These are phyloP conservation scores for Chlamydomonas schloesseri DNA, from an alignment of 139 green algal species.

Conservation along the genomic window DNA sequence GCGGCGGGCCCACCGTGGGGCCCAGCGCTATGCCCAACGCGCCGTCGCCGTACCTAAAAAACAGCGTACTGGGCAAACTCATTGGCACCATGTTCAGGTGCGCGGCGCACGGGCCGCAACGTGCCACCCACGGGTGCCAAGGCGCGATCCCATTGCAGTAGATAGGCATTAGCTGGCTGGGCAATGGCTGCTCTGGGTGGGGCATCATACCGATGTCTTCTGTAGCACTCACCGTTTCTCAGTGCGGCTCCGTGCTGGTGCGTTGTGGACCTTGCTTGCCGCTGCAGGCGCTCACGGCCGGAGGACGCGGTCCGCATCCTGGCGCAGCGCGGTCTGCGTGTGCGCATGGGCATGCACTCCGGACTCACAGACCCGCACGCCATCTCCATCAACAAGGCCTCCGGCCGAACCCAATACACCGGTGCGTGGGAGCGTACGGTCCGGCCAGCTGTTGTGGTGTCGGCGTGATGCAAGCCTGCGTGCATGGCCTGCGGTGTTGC, in stretches of 20 bases:
- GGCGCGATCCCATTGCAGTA: no score
- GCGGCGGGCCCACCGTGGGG: not conserved
- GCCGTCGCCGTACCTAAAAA: not conserved
- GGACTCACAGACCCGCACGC: not conserved
- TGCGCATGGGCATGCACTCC: conserved; percentile 44
- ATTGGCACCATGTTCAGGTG: conserved; percentile 33
- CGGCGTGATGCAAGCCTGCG: no score
- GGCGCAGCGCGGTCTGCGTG: conserved; percentile 22
- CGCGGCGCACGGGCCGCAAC: not conserved
- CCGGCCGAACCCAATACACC: conserved; percentile 28
- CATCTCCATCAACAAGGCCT: conserved; percentile 37
- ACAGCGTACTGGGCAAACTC: conserved; percentile 16
- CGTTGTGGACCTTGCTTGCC: no score
- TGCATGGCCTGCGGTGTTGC: no score
- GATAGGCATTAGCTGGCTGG: no score
- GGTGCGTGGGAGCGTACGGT: not conserved
- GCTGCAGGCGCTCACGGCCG: not conserved
- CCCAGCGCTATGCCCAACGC: no score
- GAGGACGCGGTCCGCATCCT: conserved; percentile 3
- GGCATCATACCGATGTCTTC: no score
- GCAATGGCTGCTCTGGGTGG: no score
- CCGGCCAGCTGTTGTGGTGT: not conserved
- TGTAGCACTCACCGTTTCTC: no score
- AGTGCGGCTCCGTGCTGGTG: no score
- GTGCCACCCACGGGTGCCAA: no score